Conservation (phyloP, 305 asterid genomes). For the Lippia alba region DNA sequence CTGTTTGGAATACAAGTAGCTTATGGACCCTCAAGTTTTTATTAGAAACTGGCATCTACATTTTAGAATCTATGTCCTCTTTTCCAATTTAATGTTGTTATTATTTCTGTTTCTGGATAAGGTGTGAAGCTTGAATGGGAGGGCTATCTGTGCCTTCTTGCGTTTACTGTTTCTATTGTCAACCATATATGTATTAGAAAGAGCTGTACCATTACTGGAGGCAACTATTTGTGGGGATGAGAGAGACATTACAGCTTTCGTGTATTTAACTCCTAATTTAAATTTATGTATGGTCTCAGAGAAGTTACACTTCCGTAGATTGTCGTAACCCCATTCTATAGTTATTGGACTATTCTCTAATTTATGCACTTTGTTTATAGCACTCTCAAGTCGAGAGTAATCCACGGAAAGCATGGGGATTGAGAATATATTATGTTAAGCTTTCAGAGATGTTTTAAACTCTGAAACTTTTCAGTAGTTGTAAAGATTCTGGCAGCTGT, state of each 20-base stretch:
- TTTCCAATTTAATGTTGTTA: constrained; percentile 28
- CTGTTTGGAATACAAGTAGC: constrained; percentile 23
- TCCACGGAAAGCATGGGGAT: constrained; percentile 11
- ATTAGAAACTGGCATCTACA: constrained; percentile 16
- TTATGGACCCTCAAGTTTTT: constrained; percentile 24
- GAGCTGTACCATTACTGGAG: constrained; percentile 7
- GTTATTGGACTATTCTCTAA: constrained; percentile 7
- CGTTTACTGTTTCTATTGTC: constrained; percentile 37
- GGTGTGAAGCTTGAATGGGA: constrained; percentile 4
- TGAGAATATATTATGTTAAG: constrained; percentile 13
- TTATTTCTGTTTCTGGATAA: constrained; percentile 11
- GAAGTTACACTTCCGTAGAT: constrained; percentile 27
- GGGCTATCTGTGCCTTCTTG: constrained; percentile 17
- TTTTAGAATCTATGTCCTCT: constrained; percentile 21
- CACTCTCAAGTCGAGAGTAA: constrained; percentile 20
- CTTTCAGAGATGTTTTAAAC: constrained; percentile 26
- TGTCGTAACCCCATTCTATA: neutral
- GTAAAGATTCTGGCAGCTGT: constrained; percentile 16
- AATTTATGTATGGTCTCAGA: constrained; percentile 5
- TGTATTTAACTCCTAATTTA: constrained; percentile 9
- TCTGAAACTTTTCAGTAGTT: neutral
- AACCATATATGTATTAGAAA: constrained; percentile 18
- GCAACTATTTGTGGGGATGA: constrained; percentile 12
- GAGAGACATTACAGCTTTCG: constrained; percentile 4
- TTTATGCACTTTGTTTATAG: constrained; percentile 18